Conservation (phyloP, 768 basidiomycete genomes). For the Pleurotus eryngii region DNA sequence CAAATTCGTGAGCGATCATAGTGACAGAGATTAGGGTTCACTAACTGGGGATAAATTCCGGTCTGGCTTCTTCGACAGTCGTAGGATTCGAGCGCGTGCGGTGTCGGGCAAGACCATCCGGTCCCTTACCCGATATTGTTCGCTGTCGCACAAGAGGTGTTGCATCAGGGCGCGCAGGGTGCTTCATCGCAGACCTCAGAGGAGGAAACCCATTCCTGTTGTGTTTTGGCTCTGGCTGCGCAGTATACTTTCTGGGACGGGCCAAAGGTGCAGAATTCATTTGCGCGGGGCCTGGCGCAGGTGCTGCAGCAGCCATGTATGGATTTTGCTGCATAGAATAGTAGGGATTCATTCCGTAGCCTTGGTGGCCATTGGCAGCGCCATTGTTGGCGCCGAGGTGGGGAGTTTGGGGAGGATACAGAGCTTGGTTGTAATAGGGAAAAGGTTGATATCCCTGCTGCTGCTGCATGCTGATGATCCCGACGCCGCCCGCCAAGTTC, state of each 20-base stretch:
- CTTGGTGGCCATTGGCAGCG: conserved; percentile 34
- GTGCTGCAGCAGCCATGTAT: not conserved
- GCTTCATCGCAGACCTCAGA: conserved; percentile 61
- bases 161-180: conserved; percentile 27
- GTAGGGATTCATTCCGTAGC: conserved; percentile 4
- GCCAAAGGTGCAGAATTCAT: conserved; percentile 8
- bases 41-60: conserved; percentile 9
- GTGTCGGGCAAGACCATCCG: conserved; percentile 11
- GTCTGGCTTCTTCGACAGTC: conserved; percentile 5
- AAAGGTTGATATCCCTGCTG: conserved; percentile 11
- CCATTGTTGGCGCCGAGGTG: conserved; percentile 30
- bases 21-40: not conserved
- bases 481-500: not conserved
- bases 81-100: conserved; percentile 15
- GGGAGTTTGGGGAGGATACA: conserved; percentile 27
- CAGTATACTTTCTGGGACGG: conserved; percentile 8
- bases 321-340: conserved; percentile 6
- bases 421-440: conserved; percentile 13
- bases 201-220: conserved; percentile 19
- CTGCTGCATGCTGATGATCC: not conserved
- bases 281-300: not conserved
- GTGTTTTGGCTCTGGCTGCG: conserved; percentile 15
- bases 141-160: conserved; percentile 20
- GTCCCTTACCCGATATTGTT: conserved; percentile 14
- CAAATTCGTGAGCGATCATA: not conserved